Evolutionary conservation across 192 early-diverging fungal genomes (phyloP), one percentile per base, ranked within the genome.

Genomic region (Coemansia sp.): DNA sequence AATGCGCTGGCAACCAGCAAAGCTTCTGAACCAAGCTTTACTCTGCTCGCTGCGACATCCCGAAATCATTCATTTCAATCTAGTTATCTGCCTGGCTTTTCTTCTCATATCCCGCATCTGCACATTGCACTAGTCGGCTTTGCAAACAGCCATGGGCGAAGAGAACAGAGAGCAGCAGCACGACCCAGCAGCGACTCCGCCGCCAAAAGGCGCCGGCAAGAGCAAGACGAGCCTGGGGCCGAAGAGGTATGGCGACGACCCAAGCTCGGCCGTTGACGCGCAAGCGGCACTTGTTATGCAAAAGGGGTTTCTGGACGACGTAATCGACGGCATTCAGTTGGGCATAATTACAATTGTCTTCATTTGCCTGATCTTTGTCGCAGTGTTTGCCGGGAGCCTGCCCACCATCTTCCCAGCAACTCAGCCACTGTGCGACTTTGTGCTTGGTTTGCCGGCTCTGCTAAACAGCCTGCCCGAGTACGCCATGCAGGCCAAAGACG

Each of bases 271-370:
- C 10, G 36, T 66, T 8, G 74, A 77, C 50, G 74, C 74, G 30
- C 67, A 77, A 19, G 74, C 74, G 3, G 58, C 63, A 18, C 46
- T 77, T 14, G 59, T 77, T 17, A 65, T 63, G 59, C 67, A 69
- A 27, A 77, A 78, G 76, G 65, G 76, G n/a, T 23, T 68, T 10
- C 54, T 78, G 31, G 76, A 78, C 65, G 76, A 78, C 47, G 43
- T 72, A 3, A 78, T 78, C 25, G 76, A 78, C 50, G 76, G 76
- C 10, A 58, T 78, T 15, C 64, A 68, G 34, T 23, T 71, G 39
- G 76, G 76, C 17, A 5, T 68, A 8, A 5, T 78, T 19, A 46
- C 43, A 19, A 68, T 78, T 22, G 22, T 42, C 5, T n/a, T 71
- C 27, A 63, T 78, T 17, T 57, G 56, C 46, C 26, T 71, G 10